Evolutionary conservation across 176 grass and related monocot species (phyloP).

Genomic region (Ananas comosus): DNA sequence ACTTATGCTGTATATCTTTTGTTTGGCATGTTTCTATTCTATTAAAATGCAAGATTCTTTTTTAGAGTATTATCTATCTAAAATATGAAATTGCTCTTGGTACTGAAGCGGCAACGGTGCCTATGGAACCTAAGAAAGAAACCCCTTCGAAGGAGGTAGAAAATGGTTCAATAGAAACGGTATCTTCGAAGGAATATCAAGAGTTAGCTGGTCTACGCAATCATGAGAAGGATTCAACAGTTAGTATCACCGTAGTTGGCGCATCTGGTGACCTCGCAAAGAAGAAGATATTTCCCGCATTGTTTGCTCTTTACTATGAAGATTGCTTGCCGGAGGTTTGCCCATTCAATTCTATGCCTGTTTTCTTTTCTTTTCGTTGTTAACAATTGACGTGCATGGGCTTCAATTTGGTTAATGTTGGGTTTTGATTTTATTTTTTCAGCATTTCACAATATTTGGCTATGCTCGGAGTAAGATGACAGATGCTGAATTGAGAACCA

Average conservation of each 20-base stretch:
- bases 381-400: neutral
- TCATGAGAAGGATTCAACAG: conserved; percentile 32
- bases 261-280: conserved; percentile 94
- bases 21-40: conserved; percentile 10
- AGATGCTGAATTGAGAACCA: conserved; percentile 76
- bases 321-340: conserved; percentile 79
- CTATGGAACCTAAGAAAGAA: conserved; percentile 14
- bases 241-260: conserved; percentile 90
- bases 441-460: conserved; percentile 99
- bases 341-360: neutral
- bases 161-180: conserved; percentile 30
- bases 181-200: conserved; percentile 43
- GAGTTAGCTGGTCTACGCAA: conserved; percentile 15
- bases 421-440: neutral
- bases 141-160: conserved; percentile 23
- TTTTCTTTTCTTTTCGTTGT: neutral
- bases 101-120: conserved; percentile 18
- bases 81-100: conserved; percentile 24
- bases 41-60: neutral
- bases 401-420: neutral
- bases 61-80: conserved; percentile 5
- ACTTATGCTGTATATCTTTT: neutral
- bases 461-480: conserved; percentile 99
- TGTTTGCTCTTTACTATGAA: conserved; percentile 95
- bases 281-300: conserved; percentile 99